Conservation (phyloP, 2,329 filamentous ascomycete genomes). For the Stagonosporopsis cucurbitacearum region DNA sequence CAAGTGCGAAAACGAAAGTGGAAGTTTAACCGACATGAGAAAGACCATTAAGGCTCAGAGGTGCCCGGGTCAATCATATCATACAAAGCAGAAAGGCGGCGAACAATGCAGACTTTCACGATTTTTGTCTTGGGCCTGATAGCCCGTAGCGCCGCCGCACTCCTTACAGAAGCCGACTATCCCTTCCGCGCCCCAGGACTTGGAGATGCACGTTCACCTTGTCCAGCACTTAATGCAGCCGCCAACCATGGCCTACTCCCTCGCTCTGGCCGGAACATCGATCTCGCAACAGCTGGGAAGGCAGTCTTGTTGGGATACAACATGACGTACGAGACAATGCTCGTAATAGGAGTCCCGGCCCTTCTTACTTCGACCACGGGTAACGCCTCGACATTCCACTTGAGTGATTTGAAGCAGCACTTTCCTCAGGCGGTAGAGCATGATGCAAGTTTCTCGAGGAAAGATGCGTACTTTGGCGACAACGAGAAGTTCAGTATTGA, state of each 20-base stretch:
- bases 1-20: not conserved
- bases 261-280: constrained; percentile 2
- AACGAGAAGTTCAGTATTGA: not conserved
- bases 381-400: constrained; percentile 1
- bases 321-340: constrained; percentile 6
- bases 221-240: constrained; percentile 1
- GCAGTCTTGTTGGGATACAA: constrained; percentile 2
- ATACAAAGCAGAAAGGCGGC: not conserved
- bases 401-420: constrained; percentile 4
- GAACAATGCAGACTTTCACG: not conserved
- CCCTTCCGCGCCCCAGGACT: constrained; percentile 2
- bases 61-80: not conserved
- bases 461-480: constrained; percentile 1
- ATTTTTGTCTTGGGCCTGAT: not conserved
- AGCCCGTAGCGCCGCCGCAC: not conserved
- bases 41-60: not conserved
- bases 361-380: not conserved
- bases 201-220: not conserved
- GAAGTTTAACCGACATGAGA: not conserved
- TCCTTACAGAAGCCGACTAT: constrained; percentile 1
- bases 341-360: not conserved
- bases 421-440: not conserved
- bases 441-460: constrained; percentile 1
- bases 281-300: constrained; percentile 3
- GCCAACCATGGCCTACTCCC: constrained; percentile 3